Evolutionary conservation across 768 basidiomycete genomes (phyloP).

Genomic region (Pulveroboletus sp.): DNA sequence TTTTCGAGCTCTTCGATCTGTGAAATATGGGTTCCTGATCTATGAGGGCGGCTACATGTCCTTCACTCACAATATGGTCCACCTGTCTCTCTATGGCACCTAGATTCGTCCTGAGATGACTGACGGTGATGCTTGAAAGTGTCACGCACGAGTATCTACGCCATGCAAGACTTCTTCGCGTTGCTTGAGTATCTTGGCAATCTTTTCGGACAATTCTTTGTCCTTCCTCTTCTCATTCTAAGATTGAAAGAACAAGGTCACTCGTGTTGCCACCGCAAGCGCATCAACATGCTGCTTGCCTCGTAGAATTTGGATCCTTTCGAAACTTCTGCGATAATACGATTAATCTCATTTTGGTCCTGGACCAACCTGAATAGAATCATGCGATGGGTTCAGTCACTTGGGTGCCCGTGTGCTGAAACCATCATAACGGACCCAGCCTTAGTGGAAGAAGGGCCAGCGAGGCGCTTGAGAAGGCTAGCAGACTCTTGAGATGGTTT

Average conservation of each 20-base stretch:
- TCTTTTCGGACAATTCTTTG: conserved; percentile 75
- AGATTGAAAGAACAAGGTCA: conserved; percentile 2
- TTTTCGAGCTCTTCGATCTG: conserved; percentile 69
- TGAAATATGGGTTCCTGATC: neutral
- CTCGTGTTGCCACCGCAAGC: neutral
- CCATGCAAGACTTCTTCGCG: conserved; percentile 57
- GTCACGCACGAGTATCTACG: conserved; percentile 52
- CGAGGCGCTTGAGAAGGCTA: conserved; percentile 75
- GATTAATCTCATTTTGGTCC: conserved; percentile 83
- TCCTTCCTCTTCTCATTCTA: conserved; percentile 92
- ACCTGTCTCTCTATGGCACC: conserved; percentile 61
- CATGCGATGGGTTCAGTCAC: conserved; percentile 7
- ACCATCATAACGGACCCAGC: conserved; percentile 59
- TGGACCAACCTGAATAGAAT: conserved; percentile 52
- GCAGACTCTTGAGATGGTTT: conserved; percentile 57
- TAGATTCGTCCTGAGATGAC: conserved; percentile 19
- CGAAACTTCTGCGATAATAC: conserved; percentile 84
- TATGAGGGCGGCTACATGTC: neutral
- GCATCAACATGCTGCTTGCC: conserved; percentile 36
- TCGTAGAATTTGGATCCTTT: conserved; percentile 94
- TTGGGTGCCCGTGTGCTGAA: neutral
- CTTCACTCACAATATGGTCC: conserved; percentile 64
- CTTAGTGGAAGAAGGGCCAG: conserved; percentile 87
- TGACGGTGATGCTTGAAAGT: neutral
- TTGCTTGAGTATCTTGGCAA: conserved; percentile 63